Conservation (phyloP, 352 stramenopile genomes). For the Globisporangium ultimum region DNA sequence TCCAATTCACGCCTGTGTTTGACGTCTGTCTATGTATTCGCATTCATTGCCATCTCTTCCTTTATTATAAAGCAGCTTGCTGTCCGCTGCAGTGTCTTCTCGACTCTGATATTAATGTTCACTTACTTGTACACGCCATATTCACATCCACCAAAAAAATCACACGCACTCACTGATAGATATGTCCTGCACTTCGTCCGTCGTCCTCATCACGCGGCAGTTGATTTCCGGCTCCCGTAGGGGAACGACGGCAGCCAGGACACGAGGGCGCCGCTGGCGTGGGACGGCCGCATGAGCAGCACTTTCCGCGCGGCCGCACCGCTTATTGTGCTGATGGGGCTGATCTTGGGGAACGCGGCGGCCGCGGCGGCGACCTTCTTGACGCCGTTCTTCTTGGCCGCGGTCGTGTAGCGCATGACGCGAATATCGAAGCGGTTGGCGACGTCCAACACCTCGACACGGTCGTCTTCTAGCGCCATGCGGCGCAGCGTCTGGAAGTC, state of each 20-base stretch:
- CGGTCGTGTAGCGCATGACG: slow-evolving; percentile 14
- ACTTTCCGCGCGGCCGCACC: slow-evolving; percentile 15
- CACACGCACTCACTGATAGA: no score
- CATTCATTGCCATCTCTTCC: no score
- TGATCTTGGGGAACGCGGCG: slow-evolving; percentile 19
- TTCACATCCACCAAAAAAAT: neutral
- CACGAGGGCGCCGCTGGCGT: slow-evolving; percentile 19
- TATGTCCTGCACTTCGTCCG: no score
- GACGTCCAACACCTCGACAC: slow-evolving; percentile 13
- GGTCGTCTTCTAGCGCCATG: slow-evolving; percentile 12
- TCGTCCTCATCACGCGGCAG: no score
- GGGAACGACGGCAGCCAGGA: slow-evolving; percentile 30
- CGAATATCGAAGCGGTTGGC: slow-evolving; percentile 52
- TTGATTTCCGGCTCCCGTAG: neutral
- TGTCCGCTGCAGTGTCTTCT: no score
- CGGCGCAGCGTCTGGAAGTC: slow-evolving; percentile 25
- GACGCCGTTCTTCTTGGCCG: neutral
- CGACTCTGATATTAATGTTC: no score
- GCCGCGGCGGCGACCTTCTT: slow-evolving; percentile 11
- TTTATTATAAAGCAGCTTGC: no score
- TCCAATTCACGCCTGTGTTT: no score
- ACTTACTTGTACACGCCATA: neutral
- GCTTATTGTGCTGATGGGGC: slow-evolving; percentile 13
- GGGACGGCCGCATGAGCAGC: slow-evolving; percentile 12
- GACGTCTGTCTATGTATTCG: no score